Percentiles rank a stretch among this genome's conserved stretches.
phyloP scores from a whole-genome alignment of 176 grass and related monocot species.

The Paspalum notatum region DNA sequence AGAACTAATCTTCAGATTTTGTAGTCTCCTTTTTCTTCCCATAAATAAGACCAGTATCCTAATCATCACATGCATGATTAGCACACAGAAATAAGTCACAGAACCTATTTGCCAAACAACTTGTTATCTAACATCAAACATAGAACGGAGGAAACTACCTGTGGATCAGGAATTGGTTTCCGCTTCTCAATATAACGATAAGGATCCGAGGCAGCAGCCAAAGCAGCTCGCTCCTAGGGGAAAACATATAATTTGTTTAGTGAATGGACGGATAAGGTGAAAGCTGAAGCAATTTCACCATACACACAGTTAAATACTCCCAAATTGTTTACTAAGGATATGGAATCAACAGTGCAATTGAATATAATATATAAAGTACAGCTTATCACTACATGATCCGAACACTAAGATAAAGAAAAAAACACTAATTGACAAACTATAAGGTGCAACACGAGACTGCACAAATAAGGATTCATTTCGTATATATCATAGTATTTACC shows the following conservation, averaged over 20 bases:
- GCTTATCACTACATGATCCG: neutral
- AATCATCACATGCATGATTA: slow-evolving; percentile 38
- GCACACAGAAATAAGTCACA: slow-evolving; percentile 6
- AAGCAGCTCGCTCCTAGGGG: slow-evolving; percentile 76
- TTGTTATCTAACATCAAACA: neutral
- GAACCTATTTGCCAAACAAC: neutral
- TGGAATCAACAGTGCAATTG: neutral
- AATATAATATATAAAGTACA: neutral
- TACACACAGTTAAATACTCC: neutral
- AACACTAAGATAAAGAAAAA: neutral
- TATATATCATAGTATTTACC: neutral
- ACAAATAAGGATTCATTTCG: neutral
- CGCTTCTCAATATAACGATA: slow-evolving; percentile 94
- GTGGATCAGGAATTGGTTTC: slow-evolving; percentile 93
- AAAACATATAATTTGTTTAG: neutral
- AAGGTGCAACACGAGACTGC: neutral
- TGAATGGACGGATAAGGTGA: neutral
- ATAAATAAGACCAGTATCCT: slow-evolving; percentile 88
- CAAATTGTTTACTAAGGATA: neutral
- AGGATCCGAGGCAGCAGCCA: slow-evolving; percentile 76
- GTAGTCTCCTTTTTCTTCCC: slow-evolving; percentile 80
- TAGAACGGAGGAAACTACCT: slow-evolving; percentile 42
- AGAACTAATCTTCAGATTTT: slow-evolving; percentile 49
- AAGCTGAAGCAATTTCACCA: neutral
- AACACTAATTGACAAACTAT: neutral